phyloP scores from a whole-genome alignment of 2,329 filamentous ascomycete genomes.

The Ceratocystis eucalypticola region DNA sequence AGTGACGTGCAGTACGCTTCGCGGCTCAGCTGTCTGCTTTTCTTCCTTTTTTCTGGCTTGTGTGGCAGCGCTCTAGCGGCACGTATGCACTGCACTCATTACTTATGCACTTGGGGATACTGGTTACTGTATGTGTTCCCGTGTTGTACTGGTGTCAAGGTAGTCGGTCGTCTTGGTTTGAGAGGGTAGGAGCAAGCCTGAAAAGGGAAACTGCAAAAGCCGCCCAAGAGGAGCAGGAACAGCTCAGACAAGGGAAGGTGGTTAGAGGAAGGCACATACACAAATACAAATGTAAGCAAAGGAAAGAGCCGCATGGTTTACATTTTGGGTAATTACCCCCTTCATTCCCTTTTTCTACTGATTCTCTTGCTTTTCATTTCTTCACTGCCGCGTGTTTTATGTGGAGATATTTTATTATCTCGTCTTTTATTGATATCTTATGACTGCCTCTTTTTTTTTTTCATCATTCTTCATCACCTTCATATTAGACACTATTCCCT shows the following conservation, averaged over 20 bases:
- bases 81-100: background rate
- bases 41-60: background rate
- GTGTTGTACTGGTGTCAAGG: background rate
- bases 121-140: background rate
- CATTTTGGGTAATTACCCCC: background rate
- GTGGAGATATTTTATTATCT: conserved; percentile 9
- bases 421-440: background rate
- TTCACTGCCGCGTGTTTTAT: background rate
- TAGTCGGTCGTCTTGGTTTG: background rate
- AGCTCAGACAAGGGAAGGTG: background rate
- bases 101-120: too few relatives aligned
- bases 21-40: background rate
- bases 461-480: background rate
- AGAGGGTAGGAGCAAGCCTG: background rate
- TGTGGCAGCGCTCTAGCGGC: background rate
- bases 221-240: background rate
- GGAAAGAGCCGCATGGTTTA: background rate
- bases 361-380: background rate
- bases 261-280: background rate
- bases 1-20: background rate
- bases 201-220: background rate
- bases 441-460: background rate
- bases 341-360: background rate
- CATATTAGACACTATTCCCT: background rate
- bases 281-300: background rate